Conservation (phyloP, 305 asterid genomes). For the Lippia alba region DNA sequence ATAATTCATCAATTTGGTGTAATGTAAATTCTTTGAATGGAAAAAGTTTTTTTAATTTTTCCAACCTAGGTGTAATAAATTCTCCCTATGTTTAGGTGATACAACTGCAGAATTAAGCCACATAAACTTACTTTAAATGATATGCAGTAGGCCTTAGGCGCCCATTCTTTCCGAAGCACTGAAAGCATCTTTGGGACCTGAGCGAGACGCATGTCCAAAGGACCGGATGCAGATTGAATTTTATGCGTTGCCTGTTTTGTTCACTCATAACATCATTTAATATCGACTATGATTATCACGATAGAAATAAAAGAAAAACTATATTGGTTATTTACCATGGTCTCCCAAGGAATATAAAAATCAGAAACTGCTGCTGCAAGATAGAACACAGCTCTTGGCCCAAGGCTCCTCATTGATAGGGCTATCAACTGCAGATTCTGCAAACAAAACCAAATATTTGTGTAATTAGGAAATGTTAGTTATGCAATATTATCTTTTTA, state of each 20-base stretch:
- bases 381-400: conserved; percentile 76
- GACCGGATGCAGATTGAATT: conserved; percentile 88
- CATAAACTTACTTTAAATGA: conserved; percentile 79
- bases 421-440: conserved; percentile 83
- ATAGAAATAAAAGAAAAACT: not conserved
- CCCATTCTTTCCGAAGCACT: conserved; percentile 85
- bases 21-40: too few species aligned
- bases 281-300: not conserved
- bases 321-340: conserved; percentile 64
- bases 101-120: not conserved
- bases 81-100: too few species aligned
- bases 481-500: too few species aligned
- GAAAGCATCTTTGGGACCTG: conserved; percentile 95
- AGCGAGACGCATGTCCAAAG: conserved; percentile 88
- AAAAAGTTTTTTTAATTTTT: too few species aligned
- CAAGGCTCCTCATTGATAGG: conserved; percentile 62
- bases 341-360: conserved; percentile 95
- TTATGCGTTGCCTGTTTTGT: conserved; percentile 69
- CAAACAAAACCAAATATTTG: conserved; percentile 6
- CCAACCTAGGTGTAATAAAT: too few species aligned
- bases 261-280: conserved; percentile 1
- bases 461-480: too few species aligned
- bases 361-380: conserved; percentile 99
- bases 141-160: conserved; percentile 87
- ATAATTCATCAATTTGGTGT: too few species aligned